phyloP scores from a whole-genome alignment of 805 yeast genomes.

The Lachancea sp. region DNA sequence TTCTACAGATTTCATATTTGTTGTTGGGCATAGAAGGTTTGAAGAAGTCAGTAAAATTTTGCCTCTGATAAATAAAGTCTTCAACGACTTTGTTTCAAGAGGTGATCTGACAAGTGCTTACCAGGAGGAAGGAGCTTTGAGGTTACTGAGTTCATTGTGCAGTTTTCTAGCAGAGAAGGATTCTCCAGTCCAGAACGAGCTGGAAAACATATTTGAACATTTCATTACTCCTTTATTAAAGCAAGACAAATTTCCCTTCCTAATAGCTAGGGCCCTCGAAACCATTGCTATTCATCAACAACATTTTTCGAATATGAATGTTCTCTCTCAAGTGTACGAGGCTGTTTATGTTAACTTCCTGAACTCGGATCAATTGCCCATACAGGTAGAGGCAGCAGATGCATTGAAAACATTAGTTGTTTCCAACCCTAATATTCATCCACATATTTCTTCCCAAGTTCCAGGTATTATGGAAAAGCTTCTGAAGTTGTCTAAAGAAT shows the following conservation, averaged over 20 bases:
- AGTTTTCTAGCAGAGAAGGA: slow-evolving; percentile 28
- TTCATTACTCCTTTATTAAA: slow-evolving; percentile 60
- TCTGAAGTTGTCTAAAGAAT: slow-evolving; percentile 64
- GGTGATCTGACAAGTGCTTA: slow-evolving; percentile 41
- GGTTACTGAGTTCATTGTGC: slow-evolving; percentile 70
- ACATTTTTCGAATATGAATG: slow-evolving; percentile 33
- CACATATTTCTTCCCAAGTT: slow-evolving; percentile 63
- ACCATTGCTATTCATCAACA: slow-evolving; percentile 39
- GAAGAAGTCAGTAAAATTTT: slow-evolving; percentile 48
- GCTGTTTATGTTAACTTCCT: slow-evolving; percentile 37
- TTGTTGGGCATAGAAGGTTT: slow-evolving; percentile 52
- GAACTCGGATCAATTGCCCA: slow-evolving; percentile 51
- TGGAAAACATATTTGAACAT: slow-evolving; percentile 59
- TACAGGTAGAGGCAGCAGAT: slow-evolving; percentile 80
- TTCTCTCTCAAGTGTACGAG: slow-evolving; percentile 37
- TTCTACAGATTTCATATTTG: slow-evolving; percentile 65
- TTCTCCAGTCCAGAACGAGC: slow-evolving; percentile 43
- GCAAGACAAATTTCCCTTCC: slow-evolving; percentile 48
- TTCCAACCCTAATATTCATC: slow-evolving; percentile 56
- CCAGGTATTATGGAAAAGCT: slow-evolving; percentile 78
- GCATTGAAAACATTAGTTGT: slow-evolving; percentile 75
- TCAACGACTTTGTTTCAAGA: slow-evolving; percentile 32
- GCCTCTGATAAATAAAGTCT: slow-evolving; percentile 49
- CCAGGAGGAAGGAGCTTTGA: slow-evolving; percentile 74
- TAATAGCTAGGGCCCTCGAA: slow-evolving; percentile 68